A percentile compares a stretch with the other conserved stretches of the same genome.
phyloP scores from a whole-genome alignment of 108 stramenopile genomes.

The Pseudonitzschia multiseries region DNA sequence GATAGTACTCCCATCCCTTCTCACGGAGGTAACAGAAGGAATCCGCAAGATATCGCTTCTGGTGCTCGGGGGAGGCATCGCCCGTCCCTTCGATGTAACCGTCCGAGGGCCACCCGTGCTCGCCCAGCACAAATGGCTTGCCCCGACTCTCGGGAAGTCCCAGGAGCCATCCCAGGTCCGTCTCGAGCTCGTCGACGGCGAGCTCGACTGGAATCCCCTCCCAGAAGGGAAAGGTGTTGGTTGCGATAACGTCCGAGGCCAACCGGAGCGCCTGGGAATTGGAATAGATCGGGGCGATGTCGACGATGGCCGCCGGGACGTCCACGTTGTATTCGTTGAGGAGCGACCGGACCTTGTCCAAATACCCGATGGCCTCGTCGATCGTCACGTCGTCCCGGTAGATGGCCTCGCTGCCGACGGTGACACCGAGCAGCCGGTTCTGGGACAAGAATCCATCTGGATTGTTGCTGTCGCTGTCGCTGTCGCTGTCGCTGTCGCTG shows the following conservation, averaged over 20 bases:
- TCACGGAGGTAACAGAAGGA: slow-evolving; percentile 23
- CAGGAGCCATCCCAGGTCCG: slow-evolving; percentile 24
- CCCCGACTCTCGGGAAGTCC: slow-evolving; percentile 8
- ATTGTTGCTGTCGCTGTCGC: too few species aligned
- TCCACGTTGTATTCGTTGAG: background rate
- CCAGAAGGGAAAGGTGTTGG: slow-evolving; percentile 44
- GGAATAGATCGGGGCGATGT: slow-evolving; percentile 35
- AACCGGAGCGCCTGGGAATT: slow-evolving; percentile 5
- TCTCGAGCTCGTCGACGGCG: slow-evolving; percentile 21
- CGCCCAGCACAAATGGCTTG: slow-evolving; percentile 34
- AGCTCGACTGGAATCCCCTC: slow-evolving; percentile 22
- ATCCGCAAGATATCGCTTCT: slow-evolving; percentile 30
- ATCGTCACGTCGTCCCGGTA: slow-evolving; percentile 35
- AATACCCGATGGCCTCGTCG: slow-evolving; percentile 24
- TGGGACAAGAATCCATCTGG: background rate
- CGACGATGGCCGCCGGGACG: slow-evolving; percentile 37
- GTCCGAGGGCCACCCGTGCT: slow-evolving; percentile 44
- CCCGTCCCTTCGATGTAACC: slow-evolving; percentile 30
- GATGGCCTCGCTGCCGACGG: slow-evolving; percentile 27
- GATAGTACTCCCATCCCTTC: slow-evolving; percentile 32
- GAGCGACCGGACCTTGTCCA: slow-evolving; percentile 6
- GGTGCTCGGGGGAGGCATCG: slow-evolving; percentile 24
- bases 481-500: too few species aligned
- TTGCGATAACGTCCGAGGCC: slow-evolving; percentile 26
- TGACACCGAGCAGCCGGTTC: slow-evolving; percentile 19